A percentile compares a stretch with the other conserved stretches of the same genome.
Conservation (phyloP, 2,329 filamentous ascomycete species). For the Ophiocordyceps robertsii region DNA sequence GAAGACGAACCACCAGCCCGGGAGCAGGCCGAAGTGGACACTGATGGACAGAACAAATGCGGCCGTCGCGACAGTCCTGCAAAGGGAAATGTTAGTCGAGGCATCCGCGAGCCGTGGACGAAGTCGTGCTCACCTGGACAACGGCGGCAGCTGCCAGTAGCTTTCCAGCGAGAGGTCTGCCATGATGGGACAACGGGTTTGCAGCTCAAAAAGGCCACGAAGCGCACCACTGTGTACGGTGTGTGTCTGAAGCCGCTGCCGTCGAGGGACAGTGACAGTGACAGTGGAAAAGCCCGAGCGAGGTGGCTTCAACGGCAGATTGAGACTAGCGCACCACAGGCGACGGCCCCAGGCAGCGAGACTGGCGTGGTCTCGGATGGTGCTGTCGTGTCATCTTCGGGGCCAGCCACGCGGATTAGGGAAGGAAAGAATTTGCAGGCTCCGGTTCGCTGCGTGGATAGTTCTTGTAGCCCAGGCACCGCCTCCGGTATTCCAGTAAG, state of each 20-base stretch:
- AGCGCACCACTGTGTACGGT: background rate
- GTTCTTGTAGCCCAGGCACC: background rate
- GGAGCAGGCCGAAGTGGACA: constrained; percentile 42
- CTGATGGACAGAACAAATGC: constrained; percentile 47
- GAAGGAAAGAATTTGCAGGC: background rate
- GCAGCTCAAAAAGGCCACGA: constrained; percentile 7
- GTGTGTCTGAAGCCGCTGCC: background rate
- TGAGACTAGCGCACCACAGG: constrained; percentile 8
- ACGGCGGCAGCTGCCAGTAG: constrained; percentile 26
- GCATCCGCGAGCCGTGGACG: background rate
- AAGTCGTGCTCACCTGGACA: constrained; percentile 25
- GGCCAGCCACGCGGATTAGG: background rate
- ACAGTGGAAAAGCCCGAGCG: no score
- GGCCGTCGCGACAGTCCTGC: constrained; percentile 53
- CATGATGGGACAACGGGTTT: constrained; percentile 18
- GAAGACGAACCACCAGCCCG: constrained; percentile 37
- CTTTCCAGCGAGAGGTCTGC: constrained; percentile 15
- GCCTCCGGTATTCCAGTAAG: constrained; percentile 8
- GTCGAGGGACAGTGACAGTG: constrained; percentile 1
- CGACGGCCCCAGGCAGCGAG: constrained; percentile 13
- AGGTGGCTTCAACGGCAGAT: background rate
- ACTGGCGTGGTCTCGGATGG: constrained; percentile 16
- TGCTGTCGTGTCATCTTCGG: constrained; percentile 22
- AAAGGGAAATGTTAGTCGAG: constrained; percentile 3
- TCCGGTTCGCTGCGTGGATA: background rate